These are phyloP conservation scores for Penicillium griseofulvum DNA, from an alignment of 2,329 filamentous ascomycete species.

Conservation along the genomic window DNA sequence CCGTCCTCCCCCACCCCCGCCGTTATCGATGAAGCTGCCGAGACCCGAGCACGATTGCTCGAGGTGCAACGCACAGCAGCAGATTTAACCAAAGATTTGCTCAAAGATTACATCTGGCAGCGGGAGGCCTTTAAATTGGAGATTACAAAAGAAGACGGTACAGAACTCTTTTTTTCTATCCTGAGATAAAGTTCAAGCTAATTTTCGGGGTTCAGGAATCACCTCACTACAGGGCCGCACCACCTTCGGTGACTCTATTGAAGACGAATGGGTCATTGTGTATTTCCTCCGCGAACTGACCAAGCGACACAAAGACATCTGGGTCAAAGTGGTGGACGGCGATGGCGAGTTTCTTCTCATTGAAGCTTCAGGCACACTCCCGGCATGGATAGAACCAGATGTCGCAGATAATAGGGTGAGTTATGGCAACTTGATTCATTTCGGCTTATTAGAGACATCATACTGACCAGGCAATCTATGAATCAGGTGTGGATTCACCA, in stretches of 20 bases:
- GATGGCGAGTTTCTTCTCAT: conserved; percentile 95
- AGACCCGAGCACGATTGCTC: conserved; percentile 62
- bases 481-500: conserved; percentile 76
- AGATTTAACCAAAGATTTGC: conserved; percentile 60
- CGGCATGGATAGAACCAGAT: conserved; percentile 88
- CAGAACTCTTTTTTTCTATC: conserved; percentile 18
- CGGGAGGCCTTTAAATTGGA: conserved; percentile 75
- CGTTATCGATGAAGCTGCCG: conserved; percentile 53
- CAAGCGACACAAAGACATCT: conserved; percentile 67
- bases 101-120: conserved; percentile 95
- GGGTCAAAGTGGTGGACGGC: conserved; percentile 79
- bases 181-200: not conserved
- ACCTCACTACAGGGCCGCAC: conserved; percentile 71
- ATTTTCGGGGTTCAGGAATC: conserved; percentile 35
- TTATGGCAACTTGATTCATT: not conserved
- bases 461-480: not conserved
- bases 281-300: conserved; percentile 82
- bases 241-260: conserved; percentile 89
- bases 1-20: conserved; percentile 58
- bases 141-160: conserved; percentile 60
- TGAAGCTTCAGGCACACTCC: conserved; percentile 84
- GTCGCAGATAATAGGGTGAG: conserved; percentile 73
- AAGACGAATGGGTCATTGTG: conserved; percentile 96
- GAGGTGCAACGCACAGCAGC: conserved; percentile 67
- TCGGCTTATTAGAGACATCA: not conserved